phyloP scores from a whole-genome alignment of 2,329 filamentous ascomycete genomes.

The Sporothrix schenckii region DNA sequence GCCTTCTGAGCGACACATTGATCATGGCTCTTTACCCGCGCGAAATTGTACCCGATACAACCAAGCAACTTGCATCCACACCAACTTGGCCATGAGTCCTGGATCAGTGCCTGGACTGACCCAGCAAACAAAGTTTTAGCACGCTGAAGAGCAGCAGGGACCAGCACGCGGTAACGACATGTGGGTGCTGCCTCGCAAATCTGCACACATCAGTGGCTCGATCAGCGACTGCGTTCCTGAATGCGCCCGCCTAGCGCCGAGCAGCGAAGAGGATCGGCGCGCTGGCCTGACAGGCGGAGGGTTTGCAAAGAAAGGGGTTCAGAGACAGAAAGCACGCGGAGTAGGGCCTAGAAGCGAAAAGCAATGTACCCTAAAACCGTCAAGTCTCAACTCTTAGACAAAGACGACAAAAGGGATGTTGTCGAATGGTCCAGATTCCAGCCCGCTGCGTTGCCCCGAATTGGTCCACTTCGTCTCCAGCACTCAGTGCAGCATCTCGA shows the following conservation, averaged over 20 bases:
- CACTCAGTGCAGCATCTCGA: constrained; percentile 9
- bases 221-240: constrained; percentile 5
- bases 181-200: constrained; percentile 10
- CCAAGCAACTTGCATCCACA: background rate
- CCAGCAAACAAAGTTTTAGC: constrained; percentile 24
- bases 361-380: background rate
- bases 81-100: constrained; percentile 3
- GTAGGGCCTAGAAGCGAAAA: constrained; percentile 5
- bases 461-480: constrained; percentile 6
- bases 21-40: background rate
- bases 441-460: background rate
- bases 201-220: background rate
- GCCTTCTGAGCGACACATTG: background rate
- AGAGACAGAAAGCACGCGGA: background rate
- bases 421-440: background rate
- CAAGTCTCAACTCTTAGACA: background rate
- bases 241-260: background rate
- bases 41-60: constrained; percentile 8
- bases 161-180: background rate
- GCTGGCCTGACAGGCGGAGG: constrained; percentile 10
- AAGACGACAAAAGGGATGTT: background rate
- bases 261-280: background rate
- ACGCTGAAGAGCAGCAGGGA: constrained; percentile 19
- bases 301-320: constrained; percentile 16
- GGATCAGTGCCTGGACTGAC: constrained; percentile 16